Evolutionary conservation across 2,329 filamentous ascomycete species (phyloP).

Genomic region (Ceratocystis eucalypticola): DNA sequence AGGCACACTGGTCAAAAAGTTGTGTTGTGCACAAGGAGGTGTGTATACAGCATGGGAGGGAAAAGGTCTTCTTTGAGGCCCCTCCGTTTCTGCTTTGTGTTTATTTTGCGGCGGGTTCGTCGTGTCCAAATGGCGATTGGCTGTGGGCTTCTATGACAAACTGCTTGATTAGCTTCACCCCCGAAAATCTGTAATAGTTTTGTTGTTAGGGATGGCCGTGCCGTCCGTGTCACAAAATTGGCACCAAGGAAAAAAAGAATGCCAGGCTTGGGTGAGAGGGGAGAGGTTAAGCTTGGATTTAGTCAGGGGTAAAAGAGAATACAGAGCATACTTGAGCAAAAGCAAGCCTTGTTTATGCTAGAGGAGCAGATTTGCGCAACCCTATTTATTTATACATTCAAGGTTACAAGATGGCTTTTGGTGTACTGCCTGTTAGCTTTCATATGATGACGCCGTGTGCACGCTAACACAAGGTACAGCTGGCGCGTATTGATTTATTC

Average conservation of each 20-base stretch:
- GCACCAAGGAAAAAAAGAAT: not conserved
- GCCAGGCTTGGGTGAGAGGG: not conserved
- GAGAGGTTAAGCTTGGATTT: not conserved
- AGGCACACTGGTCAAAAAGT: not conserved
- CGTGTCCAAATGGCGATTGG: not conserved
- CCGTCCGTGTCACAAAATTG: conserved; percentile 4
- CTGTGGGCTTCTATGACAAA: not conserved
- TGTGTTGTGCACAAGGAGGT: not conserved
- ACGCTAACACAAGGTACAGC: not conserved
- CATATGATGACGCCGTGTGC: no score
- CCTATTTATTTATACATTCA: not conserved
- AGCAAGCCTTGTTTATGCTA: not conserved
- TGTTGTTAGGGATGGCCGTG: conserved; percentile 4
- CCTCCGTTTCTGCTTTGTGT: not conserved
- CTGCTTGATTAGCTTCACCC: not conserved
- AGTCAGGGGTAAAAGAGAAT: conserved; percentile 2
- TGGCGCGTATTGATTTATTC: not conserved
- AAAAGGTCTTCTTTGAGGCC: not conserved
- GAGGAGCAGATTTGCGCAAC: not conserved
- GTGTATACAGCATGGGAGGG: not conserved
- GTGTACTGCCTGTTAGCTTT: not conserved
- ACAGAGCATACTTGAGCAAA: not conserved
- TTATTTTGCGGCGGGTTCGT: not conserved
- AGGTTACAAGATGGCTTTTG: not conserved
- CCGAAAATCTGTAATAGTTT: not conserved